Conservation (phyloP, 257 asterid species). For the Hygrophila difformis region DNA sequence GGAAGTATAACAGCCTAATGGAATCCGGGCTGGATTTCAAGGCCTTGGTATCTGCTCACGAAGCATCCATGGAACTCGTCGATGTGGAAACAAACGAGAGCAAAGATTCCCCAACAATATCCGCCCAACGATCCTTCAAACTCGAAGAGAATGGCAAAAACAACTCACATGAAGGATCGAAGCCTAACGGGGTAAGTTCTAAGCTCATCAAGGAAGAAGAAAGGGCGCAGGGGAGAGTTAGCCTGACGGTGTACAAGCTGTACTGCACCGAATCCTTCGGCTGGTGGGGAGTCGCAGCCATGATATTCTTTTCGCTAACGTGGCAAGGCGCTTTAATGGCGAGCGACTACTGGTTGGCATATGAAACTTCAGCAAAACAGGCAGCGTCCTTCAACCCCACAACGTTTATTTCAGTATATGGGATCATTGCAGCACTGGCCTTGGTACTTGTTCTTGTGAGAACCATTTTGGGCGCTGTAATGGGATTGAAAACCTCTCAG, state of each 20-base stretch:
- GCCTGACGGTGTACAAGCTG: conserved; percentile 62
- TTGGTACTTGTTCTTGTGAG: conserved; percentile 41
- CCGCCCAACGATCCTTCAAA: conserved; percentile 35
- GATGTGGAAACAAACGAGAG: conserved; percentile 54
- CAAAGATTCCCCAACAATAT: conserved; percentile 23
- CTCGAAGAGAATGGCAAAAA: conserved; percentile 38
- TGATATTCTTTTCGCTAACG: conserved; percentile 33
- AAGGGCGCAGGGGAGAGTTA: conserved; percentile 68
- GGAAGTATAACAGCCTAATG: conserved; percentile 57
- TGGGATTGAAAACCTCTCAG: conserved; percentile 88
- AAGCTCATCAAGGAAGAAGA: conserved; percentile 92
- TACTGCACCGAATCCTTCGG: conserved; percentile 80
- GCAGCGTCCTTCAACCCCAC: conserved; percentile 63
- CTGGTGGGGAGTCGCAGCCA: conserved; percentile 62
- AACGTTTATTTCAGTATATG: conserved; percentile 57
- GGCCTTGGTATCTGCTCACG: conserved; percentile 81
- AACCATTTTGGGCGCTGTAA: conserved; percentile 35
- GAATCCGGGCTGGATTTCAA: conserved; percentile 62
- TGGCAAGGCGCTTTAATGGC: conserved; percentile 87
- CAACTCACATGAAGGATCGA: conserved; percentile 28
- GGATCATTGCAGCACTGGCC: conserved; percentile 35
- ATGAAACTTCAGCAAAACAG: conserved; percentile 63
- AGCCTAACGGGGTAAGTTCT: conserved; percentile 32
- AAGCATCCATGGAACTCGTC: conserved; percentile 86
- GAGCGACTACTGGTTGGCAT: conserved; percentile 85